These are phyloP conservation scores for Phialophora macrospora DNA, from an alignment of 2,329 filamentous ascomycete genomes.

Conservation along the genomic window DNA sequence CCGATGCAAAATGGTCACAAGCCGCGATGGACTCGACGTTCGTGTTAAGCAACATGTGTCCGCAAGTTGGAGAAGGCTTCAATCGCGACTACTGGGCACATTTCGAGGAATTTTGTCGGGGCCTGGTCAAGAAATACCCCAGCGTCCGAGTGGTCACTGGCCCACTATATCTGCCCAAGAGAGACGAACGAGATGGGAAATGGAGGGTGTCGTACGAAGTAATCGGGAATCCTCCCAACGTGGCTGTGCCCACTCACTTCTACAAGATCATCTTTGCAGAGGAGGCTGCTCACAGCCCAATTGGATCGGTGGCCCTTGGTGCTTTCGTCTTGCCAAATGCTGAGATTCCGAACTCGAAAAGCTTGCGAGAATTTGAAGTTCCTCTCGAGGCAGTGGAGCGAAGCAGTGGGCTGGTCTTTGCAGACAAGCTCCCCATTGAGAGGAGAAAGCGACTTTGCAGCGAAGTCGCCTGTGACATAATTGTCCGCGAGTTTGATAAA, in stretches of 20 bases:
- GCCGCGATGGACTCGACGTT: slow-evolving; percentile 95
- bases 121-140: slow-evolving; percentile 79
- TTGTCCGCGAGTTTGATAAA: slow-evolving; percentile 77
- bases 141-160: slow-evolving; percentile 91
- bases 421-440: slow-evolving; percentile 72
- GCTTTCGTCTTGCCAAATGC: slow-evolving; percentile 97
- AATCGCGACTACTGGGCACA: slow-evolving; percentile 99
- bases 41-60: slow-evolving; percentile 93
- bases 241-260: slow-evolving; percentile 97
- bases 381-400: slow-evolving; percentile 90
- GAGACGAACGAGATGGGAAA: slow-evolving; percentile 81
- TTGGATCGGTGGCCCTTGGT: slow-evolving; percentile 80
- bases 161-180: slow-evolving; percentile 86
- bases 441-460: slow-evolving; percentile 80
- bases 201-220: slow-evolving; percentile 97
- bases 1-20: slow-evolving; percentile 95
- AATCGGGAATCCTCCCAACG: slow-evolving; percentile 88
- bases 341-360: slow-evolving; percentile 82
- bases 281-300: slow-evolving; percentile 65
- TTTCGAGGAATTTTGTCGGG: slow-evolving; percentile 94
- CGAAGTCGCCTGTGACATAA: slow-evolving; percentile 80
- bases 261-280: slow-evolving; percentile 99
- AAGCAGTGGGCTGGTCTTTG: slow-evolving; percentile 90
- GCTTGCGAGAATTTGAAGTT: slow-evolving; percentile 89
- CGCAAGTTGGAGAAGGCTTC: slow-evolving; percentile 96